Percentiles rank a stretch among this genome's conserved stretches.
phyloP scores from a whole-genome alignment of 176 grass and related monocot genomes.

The Tillandsia fasciculata region DNA sequence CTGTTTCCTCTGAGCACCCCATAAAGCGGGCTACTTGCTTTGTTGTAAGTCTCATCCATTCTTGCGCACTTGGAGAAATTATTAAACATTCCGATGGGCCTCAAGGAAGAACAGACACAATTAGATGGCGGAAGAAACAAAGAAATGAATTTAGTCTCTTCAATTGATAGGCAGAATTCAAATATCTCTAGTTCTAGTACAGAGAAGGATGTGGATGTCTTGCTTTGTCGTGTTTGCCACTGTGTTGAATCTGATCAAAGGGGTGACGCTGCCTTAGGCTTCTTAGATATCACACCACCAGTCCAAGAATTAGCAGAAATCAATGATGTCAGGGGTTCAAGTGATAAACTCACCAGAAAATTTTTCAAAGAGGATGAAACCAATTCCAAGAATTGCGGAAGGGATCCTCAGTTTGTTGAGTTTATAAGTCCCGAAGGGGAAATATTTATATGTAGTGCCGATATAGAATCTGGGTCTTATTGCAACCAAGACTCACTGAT shows the following conservation, averaged over 20 bases:
- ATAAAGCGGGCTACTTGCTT: background rate
- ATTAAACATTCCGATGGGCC: conserved; percentile 19
- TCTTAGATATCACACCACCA: conserved; percentile 51
- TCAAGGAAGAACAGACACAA: conserved; percentile 36
- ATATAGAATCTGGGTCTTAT: conserved; percentile 57
- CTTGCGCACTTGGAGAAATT: background rate
- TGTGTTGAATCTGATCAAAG: conserved; percentile 59
- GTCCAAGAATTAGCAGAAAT: conserved; percentile 16
- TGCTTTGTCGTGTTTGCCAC: conserved; percentile 76
- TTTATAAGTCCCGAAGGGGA: conserved; percentile 75
- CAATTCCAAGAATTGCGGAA: background rate
- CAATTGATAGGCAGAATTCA: conserved; percentile 14
- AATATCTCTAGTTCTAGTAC: conserved; percentile 38
- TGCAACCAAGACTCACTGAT: conserved; percentile 44
- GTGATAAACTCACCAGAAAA: conserved; percentile 10
- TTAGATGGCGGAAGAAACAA: background rate
- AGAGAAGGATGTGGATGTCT: conserved; percentile 41
- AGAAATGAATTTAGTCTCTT: conserved; percentile 22
- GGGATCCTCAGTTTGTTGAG: conserved; percentile 30
- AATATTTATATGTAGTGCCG: conserved; percentile 60
- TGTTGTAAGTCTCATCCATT: background rate
- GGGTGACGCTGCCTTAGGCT: conserved; percentile 55
- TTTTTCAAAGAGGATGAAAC: conserved; percentile 16
- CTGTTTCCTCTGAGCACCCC: background rate
- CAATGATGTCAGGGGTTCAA: conserved; percentile 5